These are phyloP conservation scores for Wickerhamiella dianesei DNA, from an alignment of 805 yeast genomes.

Conservation along the genomic window DNA sequence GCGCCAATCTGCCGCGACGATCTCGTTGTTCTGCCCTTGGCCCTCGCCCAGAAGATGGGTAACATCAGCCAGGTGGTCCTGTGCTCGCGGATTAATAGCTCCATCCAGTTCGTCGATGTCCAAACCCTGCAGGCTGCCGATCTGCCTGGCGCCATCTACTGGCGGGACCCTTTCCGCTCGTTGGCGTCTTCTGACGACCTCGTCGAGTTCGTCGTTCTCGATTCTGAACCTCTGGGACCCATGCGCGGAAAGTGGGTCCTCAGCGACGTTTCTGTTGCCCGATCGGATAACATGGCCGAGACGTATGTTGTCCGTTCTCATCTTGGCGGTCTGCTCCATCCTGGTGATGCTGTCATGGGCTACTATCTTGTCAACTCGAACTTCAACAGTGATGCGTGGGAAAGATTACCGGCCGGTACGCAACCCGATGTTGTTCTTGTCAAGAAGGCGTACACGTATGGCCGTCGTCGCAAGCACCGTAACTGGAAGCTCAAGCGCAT, in stretches of 20 bases:
- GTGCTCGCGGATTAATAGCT: constrained; percentile 67
- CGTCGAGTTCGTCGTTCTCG: constrained; percentile 72
- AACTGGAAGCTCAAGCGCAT: constrained; percentile 92
- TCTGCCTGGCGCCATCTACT: constrained; percentile 52
- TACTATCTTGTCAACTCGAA: constrained; percentile 70
- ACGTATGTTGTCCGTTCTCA: constrained; percentile 73
- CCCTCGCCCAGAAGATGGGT: constrained; percentile 68
- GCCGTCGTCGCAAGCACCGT: constrained; percentile 58
- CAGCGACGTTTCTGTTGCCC: constrained; percentile 75
- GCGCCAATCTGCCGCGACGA: constrained; percentile 93
- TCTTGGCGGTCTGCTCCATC: constrained; percentile 79
- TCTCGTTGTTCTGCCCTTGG: constrained; percentile 70
- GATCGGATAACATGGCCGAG: constrained; percentile 66
- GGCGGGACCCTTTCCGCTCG: constrained; percentile 67
- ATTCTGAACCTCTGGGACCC: constrained; percentile 81
- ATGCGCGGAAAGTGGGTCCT: constrained; percentile 62
- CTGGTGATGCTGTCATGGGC: constrained; percentile 87
- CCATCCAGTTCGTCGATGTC: constrained; percentile 73
- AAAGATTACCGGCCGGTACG: constrained; percentile 28
- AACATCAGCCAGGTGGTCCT: constrained; percentile 66
- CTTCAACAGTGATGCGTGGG: constrained; percentile 37
- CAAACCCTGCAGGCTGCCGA: constrained; percentile 67
- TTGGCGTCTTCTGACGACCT: constrained; percentile 51
- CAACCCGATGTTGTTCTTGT: constrained; percentile 73
- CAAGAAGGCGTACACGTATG: constrained; percentile 75